These are phyloP conservation scores for Williopsis jadinii DNA, from an alignment of 1,139 yeast species.

Conservation along the genomic window DNA sequence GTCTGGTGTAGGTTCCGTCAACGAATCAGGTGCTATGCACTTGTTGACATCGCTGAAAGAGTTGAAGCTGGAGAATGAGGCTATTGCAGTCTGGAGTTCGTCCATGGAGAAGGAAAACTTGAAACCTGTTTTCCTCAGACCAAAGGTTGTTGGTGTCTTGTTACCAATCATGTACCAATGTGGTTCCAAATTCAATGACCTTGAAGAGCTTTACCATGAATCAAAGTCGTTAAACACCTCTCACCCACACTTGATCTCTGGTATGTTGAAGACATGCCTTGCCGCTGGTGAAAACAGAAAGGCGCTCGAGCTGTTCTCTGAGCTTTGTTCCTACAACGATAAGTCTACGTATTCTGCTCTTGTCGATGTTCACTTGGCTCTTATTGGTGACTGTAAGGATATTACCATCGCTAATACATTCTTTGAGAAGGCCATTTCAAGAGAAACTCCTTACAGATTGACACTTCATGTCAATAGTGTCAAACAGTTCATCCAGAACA, in stretches of 20 bases:
- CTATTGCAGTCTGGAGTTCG: slow-evolving; percentile 45
- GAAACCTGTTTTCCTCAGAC: slow-evolving; percentile 32
- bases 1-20: slow-evolving; percentile 33
- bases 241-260: slow-evolving; percentile 48
- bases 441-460: slow-evolving; percentile 65
- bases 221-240: slow-evolving; percentile 27
- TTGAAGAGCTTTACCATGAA: slow-evolving; percentile 38
- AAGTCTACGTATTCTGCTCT: slow-evolving; percentile 36
- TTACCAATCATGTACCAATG: slow-evolving; percentile 61
- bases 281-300: slow-evolving; percentile 41
- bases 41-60: slow-evolving; percentile 53
- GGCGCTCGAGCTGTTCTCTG: slow-evolving; percentile 44
- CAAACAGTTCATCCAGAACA: slow-evolving; percentile 56
- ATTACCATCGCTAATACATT: slow-evolving; percentile 64
- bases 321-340: slow-evolving; percentile 30
- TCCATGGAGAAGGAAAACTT: slow-evolving; percentile 28
- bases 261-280: slow-evolving; percentile 56
- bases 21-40: slow-evolving; percentile 50
- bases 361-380: slow-evolving; percentile 66
- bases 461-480: slow-evolving; percentile 72
- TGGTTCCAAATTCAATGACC: slow-evolving; percentile 57
- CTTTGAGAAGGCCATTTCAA: slow-evolving; percentile 62
- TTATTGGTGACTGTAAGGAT: slow-evolving; percentile 78
- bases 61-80: slow-evolving; percentile 43
- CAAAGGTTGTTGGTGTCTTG: slow-evolving; percentile 61